Evolutionary conservation across 2,329 filamentous ascomycete genomes (phyloP), one percentile per base, ranked within the genome.

Genomic region (Calonectria naviculata): DNA sequence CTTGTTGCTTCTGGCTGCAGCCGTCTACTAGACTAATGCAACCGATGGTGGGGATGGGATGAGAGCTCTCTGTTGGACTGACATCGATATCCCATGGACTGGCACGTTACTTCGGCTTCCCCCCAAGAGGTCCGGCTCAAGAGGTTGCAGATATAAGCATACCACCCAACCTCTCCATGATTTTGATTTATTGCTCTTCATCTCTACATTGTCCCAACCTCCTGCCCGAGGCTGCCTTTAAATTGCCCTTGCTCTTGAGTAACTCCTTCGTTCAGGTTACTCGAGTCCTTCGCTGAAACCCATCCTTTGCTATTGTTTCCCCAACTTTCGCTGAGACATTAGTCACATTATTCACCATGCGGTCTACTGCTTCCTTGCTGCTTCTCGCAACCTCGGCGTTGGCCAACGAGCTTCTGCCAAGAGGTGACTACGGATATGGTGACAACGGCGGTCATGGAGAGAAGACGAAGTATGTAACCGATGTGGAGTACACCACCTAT

Each of bases 251-350:
- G 41, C 61, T 62, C 61, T 69, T 58, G 70, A 78, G 78, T 79
- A 74, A 73, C 78, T 75, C 73, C 74, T 70, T 79, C 78, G 78
- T 79, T 79, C 76, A 79, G 76, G 78, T 78, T 79, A 78, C 78
- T 79, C 77, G 68, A 73, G 72, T 69, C 78, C 62, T 60, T 79
- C 78, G 76, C 74, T 79, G 70, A 74, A 68, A 46, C 62, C 67
- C 42, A 36, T 46, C 61, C 71, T 68, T 74, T 73, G 71, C 76
- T 67, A 52, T 77, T 62, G 70, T 44, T 79, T 36, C 34, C 31
- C 63, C 47, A 46, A 72, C 76, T 64, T 68, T 75, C 73, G 52
- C 74, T 74, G 28, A 75, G 63, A 67, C 36, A 64, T 54, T 60
- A 47, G 46, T 19, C 31, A 63, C 65, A 63, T 24, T 61, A 42